Evolutionary conservation across 345 rosid species (phyloP).

Genomic region (Psidium guajava): DNA sequence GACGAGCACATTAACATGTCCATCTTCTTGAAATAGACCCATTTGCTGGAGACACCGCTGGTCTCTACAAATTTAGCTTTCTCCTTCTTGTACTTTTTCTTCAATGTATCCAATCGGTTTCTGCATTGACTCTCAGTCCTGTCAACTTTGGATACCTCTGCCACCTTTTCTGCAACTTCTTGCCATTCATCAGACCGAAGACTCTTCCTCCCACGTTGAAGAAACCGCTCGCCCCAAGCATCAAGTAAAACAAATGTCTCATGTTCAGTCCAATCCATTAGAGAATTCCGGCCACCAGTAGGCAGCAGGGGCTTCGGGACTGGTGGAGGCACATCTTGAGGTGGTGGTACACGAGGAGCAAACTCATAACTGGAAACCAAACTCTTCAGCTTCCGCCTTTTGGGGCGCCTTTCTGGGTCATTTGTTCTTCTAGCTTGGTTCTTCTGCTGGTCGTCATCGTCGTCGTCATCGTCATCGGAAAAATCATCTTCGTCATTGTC

Average conservation of each 20-base stretch:
- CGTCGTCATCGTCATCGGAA: constrained; percentile 32
- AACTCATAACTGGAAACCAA: constrained; percentile 66
- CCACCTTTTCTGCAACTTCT: constrained; percentile 91
- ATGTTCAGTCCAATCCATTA: constrained; percentile 80
- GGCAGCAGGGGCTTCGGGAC: constrained; percentile 36
- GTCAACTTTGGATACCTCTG: constrained; percentile 62
- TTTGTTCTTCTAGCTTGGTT: constrained; percentile 6
- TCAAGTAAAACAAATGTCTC: constrained; percentile 80
- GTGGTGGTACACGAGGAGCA: constrained; percentile 57
- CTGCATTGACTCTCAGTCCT: constrained; percentile 81
- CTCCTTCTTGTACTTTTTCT: constrained; percentile 95
- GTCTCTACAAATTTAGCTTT: constrained; percentile 37
- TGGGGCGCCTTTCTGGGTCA: constrained; percentile 43
- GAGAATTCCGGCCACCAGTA: constrained; percentile 46
- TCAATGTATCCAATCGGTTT: constrained; percentile 74
- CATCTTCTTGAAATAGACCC: constrained; percentile 86
- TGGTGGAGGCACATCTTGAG: constrained; percentile 7
- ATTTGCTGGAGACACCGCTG: constrained; percentile 39
- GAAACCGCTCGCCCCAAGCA: constrained; percentile 85
- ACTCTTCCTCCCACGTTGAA: constrained; percentile 84
- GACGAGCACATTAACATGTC: constrained; percentile 66
- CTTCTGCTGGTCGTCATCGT: constrained; percentile 14
- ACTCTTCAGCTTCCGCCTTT: constrained; percentile 69
- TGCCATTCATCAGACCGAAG: constrained; percentile 91
- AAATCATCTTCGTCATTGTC: constrained; percentile 27